Evolutionary conservation across 106 monocot genomes (phyloP).

Genomic region (Apostasia shenzhenica): DNA sequence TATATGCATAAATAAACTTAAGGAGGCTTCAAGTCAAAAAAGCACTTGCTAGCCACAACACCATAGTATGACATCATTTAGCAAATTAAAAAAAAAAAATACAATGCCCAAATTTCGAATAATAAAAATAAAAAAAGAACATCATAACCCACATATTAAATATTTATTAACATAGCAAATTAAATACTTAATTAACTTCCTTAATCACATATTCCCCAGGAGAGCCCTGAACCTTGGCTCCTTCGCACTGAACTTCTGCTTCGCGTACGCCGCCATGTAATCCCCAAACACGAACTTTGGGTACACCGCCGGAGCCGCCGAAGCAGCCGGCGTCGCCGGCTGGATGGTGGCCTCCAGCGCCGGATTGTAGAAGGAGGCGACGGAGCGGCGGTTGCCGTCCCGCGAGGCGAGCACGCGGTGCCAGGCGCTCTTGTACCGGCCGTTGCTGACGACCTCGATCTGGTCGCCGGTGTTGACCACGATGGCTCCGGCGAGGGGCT

Average conservation of each 20-base stretch:
- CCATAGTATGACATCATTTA: too few relatives aligned
- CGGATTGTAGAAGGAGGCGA: constrained; percentile 77
- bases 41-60: too few relatives aligned
- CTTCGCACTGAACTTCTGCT: constrained; percentile 40
- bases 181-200: too few relatives aligned
- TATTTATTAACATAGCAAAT: too few relatives aligned
- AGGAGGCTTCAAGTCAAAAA: too few relatives aligned
- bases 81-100: too few relatives aligned
- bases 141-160: too few relatives aligned
- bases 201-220: background rate
- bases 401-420: constrained; percentile 44
- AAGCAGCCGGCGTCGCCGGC: constrained; percentile 12
- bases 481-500: constrained; percentile 50
- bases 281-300: constrained; percentile 34
- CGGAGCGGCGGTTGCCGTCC: constrained; percentile 51
- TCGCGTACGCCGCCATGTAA: constrained; percentile 29
- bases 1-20: too few relatives aligned
- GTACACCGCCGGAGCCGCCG: constrained; percentile 1
- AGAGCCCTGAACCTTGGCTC: constrained; percentile 37
- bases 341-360: constrained; percentile 38
- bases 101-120: too few relatives aligned
- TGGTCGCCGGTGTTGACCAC: constrained; percentile 89
- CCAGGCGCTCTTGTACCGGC: constrained; percentile 58
- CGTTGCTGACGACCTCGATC: constrained; percentile 76
- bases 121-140: too few relatives aligned